These are phyloP conservation scores for Anthracocystis setariae DNA, from an alignment of 1,284 basidiomycete genomes.

Conservation along the genomic window DNA sequence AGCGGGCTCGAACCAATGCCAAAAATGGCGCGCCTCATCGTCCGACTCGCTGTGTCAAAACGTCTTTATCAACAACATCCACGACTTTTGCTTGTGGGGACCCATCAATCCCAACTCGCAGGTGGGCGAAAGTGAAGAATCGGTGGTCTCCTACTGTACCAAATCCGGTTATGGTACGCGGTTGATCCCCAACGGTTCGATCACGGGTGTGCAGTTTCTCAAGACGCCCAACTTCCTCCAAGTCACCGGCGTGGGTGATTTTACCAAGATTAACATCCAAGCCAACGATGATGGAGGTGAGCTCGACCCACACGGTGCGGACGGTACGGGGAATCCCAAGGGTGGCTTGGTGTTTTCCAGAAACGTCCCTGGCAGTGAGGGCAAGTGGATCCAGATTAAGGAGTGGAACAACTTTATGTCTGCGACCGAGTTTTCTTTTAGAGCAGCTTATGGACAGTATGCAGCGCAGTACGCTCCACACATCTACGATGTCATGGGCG, in stretches of 20 bases:
- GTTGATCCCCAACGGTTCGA: conserved; percentile 79
- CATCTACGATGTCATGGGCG: conserved; percentile 55
- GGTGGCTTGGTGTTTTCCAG: conserved; percentile 51
- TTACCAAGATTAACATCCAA: conserved; percentile 72
- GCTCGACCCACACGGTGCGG: conserved; percentile 56
- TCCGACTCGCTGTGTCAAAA: conserved; percentile 58
- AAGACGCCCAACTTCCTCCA: conserved; percentile 77
- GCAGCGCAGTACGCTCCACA: conserved; percentile 51
- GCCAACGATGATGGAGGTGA: conserved; percentile 47
- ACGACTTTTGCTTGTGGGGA: conserved; percentile 63
- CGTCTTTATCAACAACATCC: conserved; percentile 60
- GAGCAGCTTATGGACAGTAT: conserved; percentile 48
- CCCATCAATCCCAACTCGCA: conserved; percentile 42
- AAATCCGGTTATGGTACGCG: conserved; percentile 72
- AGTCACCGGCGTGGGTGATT: conserved; percentile 75
- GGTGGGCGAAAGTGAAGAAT: conserved; percentile 70
- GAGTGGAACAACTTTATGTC: conserved; percentile 57
- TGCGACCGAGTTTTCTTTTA: conserved; percentile 52
- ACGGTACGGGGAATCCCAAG: conserved; percentile 51
- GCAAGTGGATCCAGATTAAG: conserved; percentile 43
- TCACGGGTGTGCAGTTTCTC: conserved; percentile 78
- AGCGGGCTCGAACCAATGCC: conserved; percentile 60
- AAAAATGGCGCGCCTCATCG: conserved; percentile 51
- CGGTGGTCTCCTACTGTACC: conserved; percentile 78
- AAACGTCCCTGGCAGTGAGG: conserved; percentile 39